Conservation (phyloP, 495 filamentous ascomycete species). For the Opeltia flavorubescens region DNA sequence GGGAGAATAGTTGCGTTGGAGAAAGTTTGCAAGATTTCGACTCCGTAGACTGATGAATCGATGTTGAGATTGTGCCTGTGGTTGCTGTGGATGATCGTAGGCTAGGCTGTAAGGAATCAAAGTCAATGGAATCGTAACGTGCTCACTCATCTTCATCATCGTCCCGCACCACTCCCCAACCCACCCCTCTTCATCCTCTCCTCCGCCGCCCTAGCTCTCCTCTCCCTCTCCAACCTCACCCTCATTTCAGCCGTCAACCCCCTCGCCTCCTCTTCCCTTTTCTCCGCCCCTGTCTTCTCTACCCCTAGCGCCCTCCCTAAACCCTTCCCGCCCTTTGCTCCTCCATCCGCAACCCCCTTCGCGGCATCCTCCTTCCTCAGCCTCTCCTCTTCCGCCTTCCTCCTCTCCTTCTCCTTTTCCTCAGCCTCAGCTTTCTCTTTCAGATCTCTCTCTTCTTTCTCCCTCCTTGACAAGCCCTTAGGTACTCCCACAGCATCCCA, state of each 20-base stretch:
- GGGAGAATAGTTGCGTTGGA: no score
- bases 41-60: no score
- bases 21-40: no score
- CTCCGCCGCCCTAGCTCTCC: constrained; percentile 73
- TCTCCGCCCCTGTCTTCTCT: constrained; percentile 57
- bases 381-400: constrained; percentile 48
- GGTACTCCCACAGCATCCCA: constrained; percentile 70
- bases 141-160: neutral
- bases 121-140: neutral
- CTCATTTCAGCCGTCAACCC: constrained; percentile 77
- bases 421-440: constrained; percentile 44
- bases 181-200: constrained; percentile 63
- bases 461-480: constrained; percentile 46
- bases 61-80: no score
- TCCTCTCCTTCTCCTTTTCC: constrained; percentile 41
- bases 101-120: no score
- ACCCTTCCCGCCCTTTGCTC: constrained; percentile 20
- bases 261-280: constrained; percentile 64
- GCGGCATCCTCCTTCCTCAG: constrained; percentile 39
- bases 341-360: constrained; percentile 22
- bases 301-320: constrained; percentile 34
- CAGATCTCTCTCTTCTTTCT: constrained; percentile 49
- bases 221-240: constrained; percentile 64
- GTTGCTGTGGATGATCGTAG: no score
- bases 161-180: neutral